Evolutionary conservation across 225 moss, liverwort and hornwort genomes (phyloP).

Genomic region (Physcomitrellopsis africana): DNA sequence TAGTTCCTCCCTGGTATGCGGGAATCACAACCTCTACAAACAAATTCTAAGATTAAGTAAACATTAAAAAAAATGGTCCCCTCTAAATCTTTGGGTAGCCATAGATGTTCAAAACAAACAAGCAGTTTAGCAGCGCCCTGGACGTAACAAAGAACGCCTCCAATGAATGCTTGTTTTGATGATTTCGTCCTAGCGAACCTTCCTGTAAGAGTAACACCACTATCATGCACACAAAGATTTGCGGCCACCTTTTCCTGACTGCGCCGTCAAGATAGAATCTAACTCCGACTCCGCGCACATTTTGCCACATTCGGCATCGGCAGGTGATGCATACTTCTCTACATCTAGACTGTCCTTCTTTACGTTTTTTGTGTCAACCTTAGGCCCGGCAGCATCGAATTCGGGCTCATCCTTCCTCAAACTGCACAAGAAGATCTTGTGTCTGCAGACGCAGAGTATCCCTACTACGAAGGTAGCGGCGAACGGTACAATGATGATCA

Average conservation of each 20-base stretch:
- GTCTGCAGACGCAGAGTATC: conserved; percentile 36
- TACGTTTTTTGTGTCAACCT: background rate
- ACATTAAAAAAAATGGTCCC: background rate
- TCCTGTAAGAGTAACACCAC: background rate
- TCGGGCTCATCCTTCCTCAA: conserved; percentile 32
- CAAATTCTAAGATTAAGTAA: background rate
- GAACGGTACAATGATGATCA: conserved; percentile 46
- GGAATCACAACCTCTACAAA: background rate
- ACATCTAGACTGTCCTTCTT: background rate
- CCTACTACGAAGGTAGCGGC: conserved; percentile 34
- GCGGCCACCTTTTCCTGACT: conserved; percentile 20
- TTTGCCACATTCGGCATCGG: conserved; percentile 27
- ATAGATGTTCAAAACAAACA: too few relatives aligned
- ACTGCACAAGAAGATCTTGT: conserved; percentile 39
- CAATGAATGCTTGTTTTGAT: background rate
- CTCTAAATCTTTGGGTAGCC: background rate
- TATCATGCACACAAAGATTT: conserved; percentile 41
- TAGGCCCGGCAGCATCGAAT: conserved; percentile 11
- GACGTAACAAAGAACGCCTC: too few relatives aligned
- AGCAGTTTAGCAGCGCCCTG: too few relatives aligned
- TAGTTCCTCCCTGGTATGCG: conserved; percentile 1
- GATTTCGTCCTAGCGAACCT: background rate
- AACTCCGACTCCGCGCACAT: conserved; percentile 36
- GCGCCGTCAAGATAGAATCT: conserved; percentile 31
- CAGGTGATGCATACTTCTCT: background rate